phyloP scores from a whole-genome alignment of 176 grass and related monocot genomes.

The Olyra latifolia region DNA sequence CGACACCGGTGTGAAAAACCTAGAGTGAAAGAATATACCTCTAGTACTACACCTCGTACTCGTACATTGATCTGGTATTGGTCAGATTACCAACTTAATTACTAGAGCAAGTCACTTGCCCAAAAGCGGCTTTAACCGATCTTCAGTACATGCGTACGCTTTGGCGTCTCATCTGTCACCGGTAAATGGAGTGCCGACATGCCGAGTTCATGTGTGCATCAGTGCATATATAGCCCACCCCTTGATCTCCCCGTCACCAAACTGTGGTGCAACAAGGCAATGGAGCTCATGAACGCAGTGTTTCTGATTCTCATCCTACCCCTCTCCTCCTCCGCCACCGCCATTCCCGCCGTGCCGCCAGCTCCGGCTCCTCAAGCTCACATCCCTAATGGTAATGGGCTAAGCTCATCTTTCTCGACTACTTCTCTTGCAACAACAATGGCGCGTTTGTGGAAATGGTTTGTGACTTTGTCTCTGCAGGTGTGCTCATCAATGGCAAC shows the following conservation, averaged over 20 bases:
- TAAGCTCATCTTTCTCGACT: background rate
- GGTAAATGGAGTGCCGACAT: background rate
- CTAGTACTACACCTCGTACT: background rate
- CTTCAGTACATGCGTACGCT: background rate
- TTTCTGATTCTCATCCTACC: background rate
- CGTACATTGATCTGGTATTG: background rate
- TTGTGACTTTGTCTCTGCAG: background rate
- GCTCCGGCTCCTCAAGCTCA: background rate
- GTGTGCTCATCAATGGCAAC: conserved; percentile 62
- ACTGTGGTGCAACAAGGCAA: background rate
- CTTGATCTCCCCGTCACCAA: background rate
- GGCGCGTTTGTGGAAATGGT: background rate
- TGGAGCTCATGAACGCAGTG: background rate
- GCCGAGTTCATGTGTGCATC: background rate
- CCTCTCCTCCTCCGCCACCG: background rate
- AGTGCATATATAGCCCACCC: background rate
- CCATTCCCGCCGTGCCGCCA: background rate
- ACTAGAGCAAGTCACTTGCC: background rate
- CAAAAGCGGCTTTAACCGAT: conserved; percentile 14
- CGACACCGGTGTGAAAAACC: too few relatives aligned
- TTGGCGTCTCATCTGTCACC: background rate
- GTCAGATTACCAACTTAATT: background rate
- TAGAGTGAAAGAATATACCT: too few relatives aligned
- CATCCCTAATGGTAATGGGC: background rate
- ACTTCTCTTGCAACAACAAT: background rate